phyloP scores from a whole-genome alignment of 2,329 filamentous ascomycete species.

The Elsinoe fawcettii region DNA sequence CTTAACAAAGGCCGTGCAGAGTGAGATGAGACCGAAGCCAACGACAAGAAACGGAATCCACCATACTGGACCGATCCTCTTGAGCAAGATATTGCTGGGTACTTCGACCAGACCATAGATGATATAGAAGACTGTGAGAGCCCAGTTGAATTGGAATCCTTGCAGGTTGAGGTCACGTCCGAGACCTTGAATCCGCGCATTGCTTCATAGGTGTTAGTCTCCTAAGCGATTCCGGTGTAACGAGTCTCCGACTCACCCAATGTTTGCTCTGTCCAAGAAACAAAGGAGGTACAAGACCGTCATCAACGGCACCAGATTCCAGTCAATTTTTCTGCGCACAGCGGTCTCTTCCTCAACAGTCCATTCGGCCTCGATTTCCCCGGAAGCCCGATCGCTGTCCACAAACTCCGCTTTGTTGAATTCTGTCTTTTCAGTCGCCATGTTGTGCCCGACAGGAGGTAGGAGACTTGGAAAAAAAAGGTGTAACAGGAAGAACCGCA shows the following conservation, averaged over 20 bases:
- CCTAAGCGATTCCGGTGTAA: not conserved
- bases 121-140: conserved; percentile 39
- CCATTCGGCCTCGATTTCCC: conserved; percentile 8
- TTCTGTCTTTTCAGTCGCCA: conserved; percentile 2
- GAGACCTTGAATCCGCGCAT: conserved; percentile 54
- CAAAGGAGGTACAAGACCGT: conserved; percentile 52
- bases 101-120: conserved; percentile 38
- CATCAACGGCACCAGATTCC: conserved; percentile 52
- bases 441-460: not conserved
- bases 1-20: conserved; percentile 39
- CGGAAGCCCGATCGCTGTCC: conserved; percentile 7
- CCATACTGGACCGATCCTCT: conserved; percentile 33
- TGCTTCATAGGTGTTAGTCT: conserved; percentile 29
- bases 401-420: conserved; percentile 3
- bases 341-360: conserved; percentile 16
- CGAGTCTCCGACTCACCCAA: conserved; percentile 27
- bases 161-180: conserved; percentile 55
- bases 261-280: conserved; percentile 47
- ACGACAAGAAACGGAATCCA: conserved; percentile 33
- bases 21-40: conserved; percentile 38
- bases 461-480: not conserved
- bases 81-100: conserved; percentile 35
- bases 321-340: conserved; percentile 42
- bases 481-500: not conserved
- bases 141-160: conserved; percentile 52